These are phyloP conservation scores for Knoxia roxburghii DNA, from an alignment of 257 asterid genomes.

Conservation along the genomic window DNA sequence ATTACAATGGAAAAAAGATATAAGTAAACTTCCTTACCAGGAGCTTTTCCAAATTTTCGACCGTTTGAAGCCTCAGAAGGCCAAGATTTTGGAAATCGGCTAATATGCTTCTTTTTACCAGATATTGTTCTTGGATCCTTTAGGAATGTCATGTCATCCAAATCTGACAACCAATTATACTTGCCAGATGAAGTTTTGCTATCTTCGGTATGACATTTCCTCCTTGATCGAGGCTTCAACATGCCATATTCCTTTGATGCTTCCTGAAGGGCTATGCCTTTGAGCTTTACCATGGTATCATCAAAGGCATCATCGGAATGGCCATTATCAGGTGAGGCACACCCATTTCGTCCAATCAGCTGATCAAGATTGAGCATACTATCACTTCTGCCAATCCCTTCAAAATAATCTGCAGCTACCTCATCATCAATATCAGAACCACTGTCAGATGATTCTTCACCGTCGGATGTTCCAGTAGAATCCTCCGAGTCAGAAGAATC, in stretches of 20 bases:
- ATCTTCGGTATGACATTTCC: slow-evolving; percentile 30
- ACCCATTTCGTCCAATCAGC: slow-evolving; percentile 41
- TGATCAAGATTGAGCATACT: slow-evolving; percentile 45
- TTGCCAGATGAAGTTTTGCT: slow-evolving; percentile 28
- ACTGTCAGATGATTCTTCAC: slow-evolving; percentile 43
- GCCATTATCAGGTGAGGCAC: slow-evolving; percentile 32
- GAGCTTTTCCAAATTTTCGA: slow-evolving; percentile 46
- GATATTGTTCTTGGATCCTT: slow-evolving; percentile 67
- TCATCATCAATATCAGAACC: slow-evolving; percentile 79
- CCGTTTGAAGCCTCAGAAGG: slow-evolving; percentile 58
- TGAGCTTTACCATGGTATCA: slow-evolving; percentile 52
- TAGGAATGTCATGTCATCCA: slow-evolving; percentile 57
- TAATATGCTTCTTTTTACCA: slow-evolving; percentile 68
- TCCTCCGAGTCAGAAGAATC: slow-evolving; percentile 50
- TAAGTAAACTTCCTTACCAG: slow-evolving; percentile 34
- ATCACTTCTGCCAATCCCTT: slow-evolving; percentile 63
- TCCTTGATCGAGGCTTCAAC: slow-evolving; percentile 37
- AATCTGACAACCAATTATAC: slow-evolving; percentile 29
- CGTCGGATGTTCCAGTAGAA: slow-evolving; percentile 44
- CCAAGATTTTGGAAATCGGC: slow-evolving; percentile 56
- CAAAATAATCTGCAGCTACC: slow-evolving; percentile 82
- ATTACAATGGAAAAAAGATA: neutral
- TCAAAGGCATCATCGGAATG: slow-evolving; percentile 32
- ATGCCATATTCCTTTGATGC: slow-evolving; percentile 71
- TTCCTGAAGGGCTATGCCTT: slow-evolving; percentile 79